phyloP scores from a whole-genome alignment of 306 rosid species.

The Lagenaria siceraria region DNA sequence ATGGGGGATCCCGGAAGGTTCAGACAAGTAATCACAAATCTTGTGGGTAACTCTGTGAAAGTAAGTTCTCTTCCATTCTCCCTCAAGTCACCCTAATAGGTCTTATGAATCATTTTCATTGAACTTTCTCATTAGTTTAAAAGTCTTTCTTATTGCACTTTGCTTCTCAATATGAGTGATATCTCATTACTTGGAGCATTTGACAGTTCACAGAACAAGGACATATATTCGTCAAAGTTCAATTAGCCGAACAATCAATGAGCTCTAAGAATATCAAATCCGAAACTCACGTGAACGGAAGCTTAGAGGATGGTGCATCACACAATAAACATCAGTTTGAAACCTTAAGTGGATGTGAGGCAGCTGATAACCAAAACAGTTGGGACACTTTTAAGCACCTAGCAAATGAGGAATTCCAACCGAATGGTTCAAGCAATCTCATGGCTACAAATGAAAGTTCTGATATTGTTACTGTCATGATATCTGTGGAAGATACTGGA shows the following conservation, averaged over 20 bases:
- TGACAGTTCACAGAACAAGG: constrained; percentile 92
- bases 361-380: constrained; percentile 75
- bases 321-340: constrained; percentile 41
- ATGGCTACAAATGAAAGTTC: constrained; percentile 27
- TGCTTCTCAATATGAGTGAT: not conserved
- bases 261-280: constrained; percentile 31
- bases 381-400: constrained; percentile 75
- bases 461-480: constrained; percentile 60
- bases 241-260: constrained; percentile 47
- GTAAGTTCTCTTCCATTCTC: constrained; percentile 28
- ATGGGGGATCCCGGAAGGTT: constrained; percentile 96
- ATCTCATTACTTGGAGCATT: constrained; percentile 2
- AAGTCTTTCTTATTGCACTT: not conserved
- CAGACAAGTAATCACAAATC: constrained; percentile 91
- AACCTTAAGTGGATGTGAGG: constrained; percentile 81
- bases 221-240: constrained; percentile 82
- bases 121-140: not conserved
- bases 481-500: constrained; percentile 93
- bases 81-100: not conserved
- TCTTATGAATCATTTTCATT: not conserved
- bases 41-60: constrained; percentile 93
- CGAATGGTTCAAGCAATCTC: constrained; percentile 34
- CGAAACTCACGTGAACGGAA: constrained; percentile 42
- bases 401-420: constrained; percentile 43
- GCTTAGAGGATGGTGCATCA: constrained; percentile 33